Percentiles rank a stretch among this genome's conserved stretches.
Evolutionary conservation across 2,329 filamentous ascomycete genomes (phyloP).

Genomic region (Sporothrix phasma): DNA sequence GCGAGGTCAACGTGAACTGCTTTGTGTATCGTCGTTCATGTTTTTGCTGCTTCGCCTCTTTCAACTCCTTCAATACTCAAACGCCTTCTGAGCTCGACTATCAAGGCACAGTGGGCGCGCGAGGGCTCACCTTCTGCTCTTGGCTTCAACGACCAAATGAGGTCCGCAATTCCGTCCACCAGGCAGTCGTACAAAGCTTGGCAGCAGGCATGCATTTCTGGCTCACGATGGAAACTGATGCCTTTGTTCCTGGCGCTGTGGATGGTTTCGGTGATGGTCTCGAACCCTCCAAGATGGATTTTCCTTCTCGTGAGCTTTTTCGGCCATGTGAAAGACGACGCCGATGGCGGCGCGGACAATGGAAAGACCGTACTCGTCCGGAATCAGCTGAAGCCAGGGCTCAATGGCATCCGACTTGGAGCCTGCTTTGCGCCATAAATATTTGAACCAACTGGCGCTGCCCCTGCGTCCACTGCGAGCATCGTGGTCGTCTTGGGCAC

Average conservation of each 20-base stretch:
- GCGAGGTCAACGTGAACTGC: not conserved
- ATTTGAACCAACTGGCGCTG: not conserved
- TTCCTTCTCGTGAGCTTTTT: conserved; percentile 8
- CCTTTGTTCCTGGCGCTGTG: conserved; percentile 10
- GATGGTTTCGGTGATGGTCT: conserved; percentile 11
- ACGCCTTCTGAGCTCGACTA: not conserved
- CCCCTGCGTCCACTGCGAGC: not conserved
- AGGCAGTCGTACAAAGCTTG: conserved; percentile 11
- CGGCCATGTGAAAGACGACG: conserved; percentile 13
- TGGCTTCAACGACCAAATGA: conserved; percentile 8
- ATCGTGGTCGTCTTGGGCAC: conserved; percentile 10
- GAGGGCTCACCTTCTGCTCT: not conserved
- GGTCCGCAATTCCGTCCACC: conserved; percentile 2
- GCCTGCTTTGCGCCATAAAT: conserved; percentile 13
- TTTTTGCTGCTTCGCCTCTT: not conserved
- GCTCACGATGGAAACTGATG: not conserved
- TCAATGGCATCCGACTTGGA: conserved; percentile 3
- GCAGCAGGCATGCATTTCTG: conserved; percentile 10
- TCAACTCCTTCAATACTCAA: not conserved
- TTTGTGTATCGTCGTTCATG: not conserved
- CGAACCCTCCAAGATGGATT: conserved; percentile 11
- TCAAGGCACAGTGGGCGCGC: not conserved
- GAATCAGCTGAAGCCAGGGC: conserved; percentile 13
- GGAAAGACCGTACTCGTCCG: conserved; percentile 12
- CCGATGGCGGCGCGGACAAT: conserved; percentile 11